These are phyloP conservation scores for Calonectria ilicicola DNA, from an alignment of 2,329 filamentous ascomycete species.

Conservation along the genomic window DNA sequence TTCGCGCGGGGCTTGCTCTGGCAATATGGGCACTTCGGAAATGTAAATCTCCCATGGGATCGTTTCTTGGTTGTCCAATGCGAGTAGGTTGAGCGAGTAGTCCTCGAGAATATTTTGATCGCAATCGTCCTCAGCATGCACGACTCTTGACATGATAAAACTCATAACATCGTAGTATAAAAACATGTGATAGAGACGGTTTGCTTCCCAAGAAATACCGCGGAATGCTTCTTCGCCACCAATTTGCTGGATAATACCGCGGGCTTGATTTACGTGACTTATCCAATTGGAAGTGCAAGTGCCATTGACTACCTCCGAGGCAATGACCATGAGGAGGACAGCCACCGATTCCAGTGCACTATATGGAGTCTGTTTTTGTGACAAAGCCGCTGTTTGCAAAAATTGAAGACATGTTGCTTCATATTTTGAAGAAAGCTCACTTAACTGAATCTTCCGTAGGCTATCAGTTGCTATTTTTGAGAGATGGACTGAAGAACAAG, in stretches of 20 bases:
- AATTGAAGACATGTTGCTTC: neutral
- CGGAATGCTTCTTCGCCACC: neutral
- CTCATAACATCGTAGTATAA: conserved; percentile 23
- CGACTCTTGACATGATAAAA: conserved; percentile 8
- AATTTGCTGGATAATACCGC: neutral
- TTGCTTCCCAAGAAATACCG: conserved; percentile 9
- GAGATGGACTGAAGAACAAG: conserved; percentile 18
- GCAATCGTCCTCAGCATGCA: neutral
- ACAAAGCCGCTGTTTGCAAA: neutral
- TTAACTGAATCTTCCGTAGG: neutral
- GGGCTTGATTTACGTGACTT: conserved; percentile 8
- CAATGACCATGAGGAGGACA: conserved; percentile 18
- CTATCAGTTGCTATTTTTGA: neutral
- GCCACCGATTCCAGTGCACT: neutral
- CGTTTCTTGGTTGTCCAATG: neutral
- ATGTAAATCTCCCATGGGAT: neutral
- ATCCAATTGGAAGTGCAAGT: conserved; percentile 10
- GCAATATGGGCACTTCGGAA: neutral
- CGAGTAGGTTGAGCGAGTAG: neutral
- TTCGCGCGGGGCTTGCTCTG: neutral
- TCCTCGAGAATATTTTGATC: neutral
- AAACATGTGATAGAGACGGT: conserved; percentile 6
- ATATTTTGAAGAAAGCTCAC: neutral
- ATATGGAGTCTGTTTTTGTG: neutral
- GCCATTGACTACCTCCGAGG: conserved; percentile 15